Evolutionary conservation across 2,329 filamentous ascomycete genomes (phyloP).

Genomic region (Fusarium longipes): DNA sequence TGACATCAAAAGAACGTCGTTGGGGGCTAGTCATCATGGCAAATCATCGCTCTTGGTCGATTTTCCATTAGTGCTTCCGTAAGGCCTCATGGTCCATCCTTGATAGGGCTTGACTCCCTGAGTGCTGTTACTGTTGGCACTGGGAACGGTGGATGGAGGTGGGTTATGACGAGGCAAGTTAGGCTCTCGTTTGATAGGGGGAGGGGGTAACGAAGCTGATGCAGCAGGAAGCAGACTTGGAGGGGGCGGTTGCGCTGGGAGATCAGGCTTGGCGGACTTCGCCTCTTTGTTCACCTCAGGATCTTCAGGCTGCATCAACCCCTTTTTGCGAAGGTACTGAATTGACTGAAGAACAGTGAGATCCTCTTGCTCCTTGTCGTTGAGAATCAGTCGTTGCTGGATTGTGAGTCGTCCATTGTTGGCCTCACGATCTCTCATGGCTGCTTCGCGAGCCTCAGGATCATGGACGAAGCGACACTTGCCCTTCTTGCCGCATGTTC

Average conservation of each 20-base stretch:
- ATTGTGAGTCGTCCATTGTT: slow-evolving; percentile 75
- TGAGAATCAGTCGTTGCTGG: slow-evolving; percentile 72
- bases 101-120: slow-evolving; percentile 52
- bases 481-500: slow-evolving; percentile 77
- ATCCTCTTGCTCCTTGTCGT: slow-evolving; percentile 76
- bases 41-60: slow-evolving; percentile 50
- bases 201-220: slow-evolving; percentile 53
- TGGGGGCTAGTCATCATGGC: slow-evolving; percentile 39
- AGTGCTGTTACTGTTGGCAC: slow-evolving; percentile 49
- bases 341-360: slow-evolving; percentile 73
- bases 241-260: slow-evolving; percentile 32
- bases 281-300: slow-evolving; percentile 31
- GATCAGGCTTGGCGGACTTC: slow-evolving; percentile 30
- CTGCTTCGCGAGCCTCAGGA: slow-evolving; percentile 70
- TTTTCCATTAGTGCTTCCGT: slow-evolving; percentile 50
- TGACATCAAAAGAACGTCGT: neutral
- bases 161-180: slow-evolving; percentile 50
- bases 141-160: slow-evolving; percentile 46
- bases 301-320: slow-evolving; percentile 56
- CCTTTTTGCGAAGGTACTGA: slow-evolving; percentile 71
- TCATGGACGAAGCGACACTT: slow-evolving; percentile 80
- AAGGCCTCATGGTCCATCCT: slow-evolving; percentile 54
- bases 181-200: slow-evolving; percentile 50
- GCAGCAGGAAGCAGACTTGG: slow-evolving; percentile 54
- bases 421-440: slow-evolving; percentile 70